phyloP scores from a whole-genome alignment of 306 rosid species.

The cucumber (Cucumis sativus) region DNA sequence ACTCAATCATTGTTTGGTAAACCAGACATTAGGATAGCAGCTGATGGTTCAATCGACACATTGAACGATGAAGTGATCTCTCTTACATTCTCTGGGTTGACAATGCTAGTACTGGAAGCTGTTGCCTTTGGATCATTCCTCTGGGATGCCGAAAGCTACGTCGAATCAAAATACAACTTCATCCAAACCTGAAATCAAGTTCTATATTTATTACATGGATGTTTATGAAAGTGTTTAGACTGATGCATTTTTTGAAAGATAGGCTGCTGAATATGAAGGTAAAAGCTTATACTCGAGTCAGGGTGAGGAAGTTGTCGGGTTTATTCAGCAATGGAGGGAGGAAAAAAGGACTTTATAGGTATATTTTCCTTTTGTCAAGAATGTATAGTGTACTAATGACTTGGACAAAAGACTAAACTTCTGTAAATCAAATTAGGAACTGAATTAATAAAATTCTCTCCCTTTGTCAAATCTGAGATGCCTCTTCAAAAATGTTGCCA shows the following conservation, averaged over 20 bases:
- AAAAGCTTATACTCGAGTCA: background rate
- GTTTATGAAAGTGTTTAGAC: background rate
- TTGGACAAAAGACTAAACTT: background rate
- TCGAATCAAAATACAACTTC: constrained; percentile 69
- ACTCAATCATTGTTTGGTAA: constrained; percentile 83
- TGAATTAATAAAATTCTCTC: background rate
- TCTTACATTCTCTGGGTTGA: constrained; percentile 51
- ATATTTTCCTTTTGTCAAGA: background rate
- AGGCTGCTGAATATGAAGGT: background rate
- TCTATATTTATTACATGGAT: background rate
- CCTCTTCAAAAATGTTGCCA: background rate
- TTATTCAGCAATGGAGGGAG: background rate
- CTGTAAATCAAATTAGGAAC: background rate
- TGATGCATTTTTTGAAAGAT: background rate
- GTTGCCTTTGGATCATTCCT: constrained; percentile 81
- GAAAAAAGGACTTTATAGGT: background rate
- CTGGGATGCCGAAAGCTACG: constrained; percentile 76
- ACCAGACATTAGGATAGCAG: constrained; percentile 52
- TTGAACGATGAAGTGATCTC: constrained; percentile 53
- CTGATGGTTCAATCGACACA: constrained; percentile 62
- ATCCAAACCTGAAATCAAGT: constrained; percentile 28
- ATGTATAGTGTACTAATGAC: background rate
- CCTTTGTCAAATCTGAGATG: background rate
- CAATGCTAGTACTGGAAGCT: constrained; percentile 80
- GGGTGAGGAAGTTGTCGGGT: background rate